Evolutionary conservation across 768 basidiomycete species (phyloP).

Genomic region (Myochromella boudieri): DNA sequence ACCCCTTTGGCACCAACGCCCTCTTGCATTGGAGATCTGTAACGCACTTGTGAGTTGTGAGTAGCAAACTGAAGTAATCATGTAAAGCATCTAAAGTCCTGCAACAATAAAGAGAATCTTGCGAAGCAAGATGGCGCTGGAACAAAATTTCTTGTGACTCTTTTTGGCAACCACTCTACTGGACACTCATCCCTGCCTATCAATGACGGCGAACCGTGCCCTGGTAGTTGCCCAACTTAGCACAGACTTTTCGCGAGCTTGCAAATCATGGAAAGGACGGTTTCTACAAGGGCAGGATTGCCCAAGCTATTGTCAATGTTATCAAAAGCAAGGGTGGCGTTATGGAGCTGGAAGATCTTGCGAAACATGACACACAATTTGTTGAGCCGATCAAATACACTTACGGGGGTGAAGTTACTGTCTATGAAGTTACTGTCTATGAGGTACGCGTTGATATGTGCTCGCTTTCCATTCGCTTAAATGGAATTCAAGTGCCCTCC

Average conservation of each 20-base stretch:
- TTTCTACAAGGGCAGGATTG: conserved; percentile 91
- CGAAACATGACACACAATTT: conserved; percentile 72
- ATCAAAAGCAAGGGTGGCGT: conserved; percentile 88
- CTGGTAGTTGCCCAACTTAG: conserved; percentile 84
- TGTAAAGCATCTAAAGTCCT: too few relatives aligned
- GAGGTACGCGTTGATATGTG: conserved; percentile 44
- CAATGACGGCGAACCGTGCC: conserved; percentile 77
- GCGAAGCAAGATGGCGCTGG: too few relatives aligned
- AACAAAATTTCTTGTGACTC: too few relatives aligned
- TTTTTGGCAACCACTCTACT: too few relatives aligned
- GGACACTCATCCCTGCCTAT: too few relatives aligned
- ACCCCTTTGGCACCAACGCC: too few relatives aligned
- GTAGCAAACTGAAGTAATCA: too few relatives aligned
- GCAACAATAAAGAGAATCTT: too few relatives aligned
- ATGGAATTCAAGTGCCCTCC: conserved; percentile 75
- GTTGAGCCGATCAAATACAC: conserved; percentile 93
- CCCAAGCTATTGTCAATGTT: conserved; percentile 85
- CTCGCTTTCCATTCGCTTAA: background rate
- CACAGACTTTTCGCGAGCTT: conserved; percentile 77
- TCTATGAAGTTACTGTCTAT: conserved; percentile 50
- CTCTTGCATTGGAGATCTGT: too few relatives aligned
- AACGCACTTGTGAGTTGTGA: too few relatives aligned
- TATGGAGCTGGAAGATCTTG: conserved; percentile 93
- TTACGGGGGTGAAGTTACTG: conserved; percentile 82
- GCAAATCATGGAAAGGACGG: conserved; percentile 85